Evolutionary conservation across 106 monocot genomes (phyloP), one percentile per base, ranked within the genome.

Genomic region (Dendrobium catenatum): DNA sequence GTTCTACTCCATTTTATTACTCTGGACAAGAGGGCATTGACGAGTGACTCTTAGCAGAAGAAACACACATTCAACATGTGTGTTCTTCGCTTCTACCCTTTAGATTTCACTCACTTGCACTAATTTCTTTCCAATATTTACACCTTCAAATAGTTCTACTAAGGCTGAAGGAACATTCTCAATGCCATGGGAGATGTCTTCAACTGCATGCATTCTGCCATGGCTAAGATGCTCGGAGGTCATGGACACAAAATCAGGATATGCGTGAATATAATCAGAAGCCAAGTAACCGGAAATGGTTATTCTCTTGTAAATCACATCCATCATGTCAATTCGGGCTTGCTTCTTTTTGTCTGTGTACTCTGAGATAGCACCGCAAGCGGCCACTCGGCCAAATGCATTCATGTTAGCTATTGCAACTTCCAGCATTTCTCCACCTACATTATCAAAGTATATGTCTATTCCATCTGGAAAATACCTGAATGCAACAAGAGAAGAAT

Each of bases 101-200:
- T 9, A 56, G 56, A 56, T 19, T 56, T 56, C 18, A 19, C 18
- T 56, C 56, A 56, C 18, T 16, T 19, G 56, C 17, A 56, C 56
- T 19, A 56, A 17, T 19, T 56, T 56, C 56, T 56, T 56, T 19
- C 56, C 56, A 56, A 56, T 19, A 56, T 56, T 56, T 8, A 19
- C 56, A 19, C 56, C 56, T 56, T 56, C 56, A 19, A 15, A 56
- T 19, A 56, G 56, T 17, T 19, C 4, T 19, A 19, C 56, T 33
- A 90, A 90, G 10, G 87, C 87, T 0, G 83, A 75, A 0, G 90
- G 87, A 10, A 90, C 40, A 42, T 58, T 81, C 76, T 85, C 87
- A 9, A 90, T 42, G 26, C 87, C 90, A 0, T 79, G 47, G 3
- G 90, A 90, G 76, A 90, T 81, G 59, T 90, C 85, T 80, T 90